These are phyloP conservation scores for Geranomyces variabilis DNA, from an alignment of 192 early-diverging fungal species.

Conservation along the genomic window DNA sequence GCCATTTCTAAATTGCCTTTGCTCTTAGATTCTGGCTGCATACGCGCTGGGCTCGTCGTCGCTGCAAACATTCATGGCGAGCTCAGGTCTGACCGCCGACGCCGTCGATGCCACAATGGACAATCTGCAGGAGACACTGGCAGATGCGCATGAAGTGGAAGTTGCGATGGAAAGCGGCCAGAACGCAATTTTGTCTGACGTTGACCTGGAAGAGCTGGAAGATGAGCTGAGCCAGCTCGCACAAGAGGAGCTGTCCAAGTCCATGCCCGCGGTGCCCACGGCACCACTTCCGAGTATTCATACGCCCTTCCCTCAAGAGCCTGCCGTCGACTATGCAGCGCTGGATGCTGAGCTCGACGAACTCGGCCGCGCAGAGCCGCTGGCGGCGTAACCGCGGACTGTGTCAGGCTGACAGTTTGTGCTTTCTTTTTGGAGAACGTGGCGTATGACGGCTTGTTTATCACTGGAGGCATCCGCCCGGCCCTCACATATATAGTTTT, in stretches of 20 bases:
- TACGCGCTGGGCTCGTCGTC: constrained; percentile 64
- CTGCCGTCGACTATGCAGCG: not conserved
- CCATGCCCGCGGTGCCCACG: constrained; percentile 10
- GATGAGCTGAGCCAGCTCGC: constrained; percentile 35
- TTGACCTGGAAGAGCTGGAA: constrained; percentile 39
- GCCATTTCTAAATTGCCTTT: not conserved
- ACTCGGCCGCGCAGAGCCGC: no score
- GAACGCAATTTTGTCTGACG: constrained; percentile 22
- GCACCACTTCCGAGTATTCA: not conserved
- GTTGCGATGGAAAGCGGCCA: constrained; percentile 51
- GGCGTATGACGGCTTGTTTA: no score
- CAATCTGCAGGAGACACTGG: constrained; percentile 58
- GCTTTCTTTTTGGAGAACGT: no score
- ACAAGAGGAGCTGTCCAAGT: not conserved
- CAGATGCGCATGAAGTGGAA: constrained; percentile 67
- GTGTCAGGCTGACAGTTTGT: no score
- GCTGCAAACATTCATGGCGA: constrained; percentile 51
- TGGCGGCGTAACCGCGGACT: no score
- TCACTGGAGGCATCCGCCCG: no score
- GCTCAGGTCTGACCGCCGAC: constrained; percentile 49
- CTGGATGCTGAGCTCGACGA: constrained; percentile 27
- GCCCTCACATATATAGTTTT: no score
- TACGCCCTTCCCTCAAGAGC: not conserved
- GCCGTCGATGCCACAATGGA: constrained; percentile 66
- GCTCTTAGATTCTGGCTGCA: constrained; percentile 56